phyloP scores from a whole-genome alignment of 2,329 filamentous ascomycete species.

The Hypoxylon sp. region DNA sequence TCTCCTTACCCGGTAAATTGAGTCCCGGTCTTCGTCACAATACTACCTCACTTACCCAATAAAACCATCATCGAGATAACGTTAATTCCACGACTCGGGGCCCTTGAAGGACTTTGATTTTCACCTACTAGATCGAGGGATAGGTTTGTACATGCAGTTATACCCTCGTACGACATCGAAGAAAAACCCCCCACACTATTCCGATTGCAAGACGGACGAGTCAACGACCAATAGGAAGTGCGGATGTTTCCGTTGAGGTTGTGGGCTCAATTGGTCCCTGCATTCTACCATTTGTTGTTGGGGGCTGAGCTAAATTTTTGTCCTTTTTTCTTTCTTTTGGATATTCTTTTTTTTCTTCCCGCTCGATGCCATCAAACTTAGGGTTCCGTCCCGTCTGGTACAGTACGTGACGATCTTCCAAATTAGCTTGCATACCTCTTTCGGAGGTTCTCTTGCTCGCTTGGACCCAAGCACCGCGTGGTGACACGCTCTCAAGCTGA shows the following conservation, averaged over 20 bases:
- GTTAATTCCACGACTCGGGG: constrained; percentile 20
- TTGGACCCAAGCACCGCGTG: constrained; percentile 1
- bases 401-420: constrained; percentile 5
- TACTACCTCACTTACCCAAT: constrained; percentile 24
- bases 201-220: constrained; percentile 6
- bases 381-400: no score
- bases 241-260: constrained; percentile 12
- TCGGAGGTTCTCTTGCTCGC: not conserved
- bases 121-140: constrained; percentile 23
- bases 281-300: constrained; percentile 3
- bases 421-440: constrained; percentile 15
- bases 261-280: constrained; percentile 1
- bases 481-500: constrained; percentile 6
- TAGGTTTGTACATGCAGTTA: constrained; percentile 28
- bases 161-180: constrained; percentile 22
- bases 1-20: constrained; percentile 29
- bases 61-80: constrained; percentile 26
- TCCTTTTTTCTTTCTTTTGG: not conserved
- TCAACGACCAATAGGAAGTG: constrained; percentile 9
- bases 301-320: not conserved
- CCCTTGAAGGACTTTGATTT: constrained; percentile 15
- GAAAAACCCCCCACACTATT: constrained; percentile 14
- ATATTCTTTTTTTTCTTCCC: not conserved
- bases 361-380: not conserved
- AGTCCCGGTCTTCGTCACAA: not conserved